Base-by-base conservation (phyloP, 139 green algal genomes). In the Chlamydomonas schloesseri region DNA sequence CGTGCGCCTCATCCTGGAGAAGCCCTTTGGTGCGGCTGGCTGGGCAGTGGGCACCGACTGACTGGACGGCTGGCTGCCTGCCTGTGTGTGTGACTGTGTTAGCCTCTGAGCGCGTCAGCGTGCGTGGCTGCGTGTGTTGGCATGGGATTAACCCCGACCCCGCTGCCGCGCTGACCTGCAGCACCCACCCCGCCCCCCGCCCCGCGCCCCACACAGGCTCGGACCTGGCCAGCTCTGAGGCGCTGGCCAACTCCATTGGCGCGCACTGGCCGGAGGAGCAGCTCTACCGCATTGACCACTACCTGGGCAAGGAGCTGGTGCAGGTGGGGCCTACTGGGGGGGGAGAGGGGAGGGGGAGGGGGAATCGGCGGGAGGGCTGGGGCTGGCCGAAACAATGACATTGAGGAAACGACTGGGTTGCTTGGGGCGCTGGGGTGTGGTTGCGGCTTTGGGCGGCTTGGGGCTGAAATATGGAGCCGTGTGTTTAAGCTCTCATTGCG, bases 251-350 rank as follows among this genome's bases (percentile, higher is more conserved):
- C 1, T 55, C 93, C 65, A 92, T 99, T 46, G 94, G 93, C 0
- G 50, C 26, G 57, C 91, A 98, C 47, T 99, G 97, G 77, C 90
- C 93, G 0, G 98, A 99, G 92, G 90, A 96, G 28, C 88, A 97
- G 86, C 83, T 99, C 31, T 99, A 99, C 91, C 92, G 96, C 58
- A 99, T 99, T 42, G 98, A 99, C 90, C 97, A 99, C 94, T 99
- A 99, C 91, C 94, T 99, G 74, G 97, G 96, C 64, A 99, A 99
- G 91, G 98, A 99, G 93, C 89, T 99, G 81, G 94, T 93, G 46
- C 91, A 94, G 91, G 89, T 92, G 34, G 21, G 75, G 83, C 46
- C 11, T 2, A n/a, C 8, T 77, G 18, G 33, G 47, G 73, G 26
- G 3, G 73, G 73, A 5, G 73, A 21, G 33, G 37, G 62, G 76